These are phyloP conservation scores for Paramecium sexaurelia DNA, from an alignment of 73 alveolate genomes.

Conservation along the genomic window DNA sequence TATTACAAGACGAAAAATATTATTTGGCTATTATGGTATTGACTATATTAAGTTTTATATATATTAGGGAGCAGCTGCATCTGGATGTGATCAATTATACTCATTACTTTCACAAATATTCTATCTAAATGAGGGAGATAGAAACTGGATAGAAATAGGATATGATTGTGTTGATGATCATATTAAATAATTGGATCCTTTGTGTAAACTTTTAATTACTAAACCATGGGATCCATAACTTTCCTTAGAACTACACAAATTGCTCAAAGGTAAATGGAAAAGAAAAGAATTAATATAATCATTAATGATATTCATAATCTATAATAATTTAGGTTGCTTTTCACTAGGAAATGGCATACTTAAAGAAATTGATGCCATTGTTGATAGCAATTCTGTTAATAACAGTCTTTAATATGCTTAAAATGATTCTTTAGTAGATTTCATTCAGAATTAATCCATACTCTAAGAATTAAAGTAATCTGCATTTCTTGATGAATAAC, in stretches of 20 bases:
- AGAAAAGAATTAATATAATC: conserved; percentile 10
- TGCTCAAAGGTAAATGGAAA: background rate
- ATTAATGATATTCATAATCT: background rate
- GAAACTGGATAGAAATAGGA: conserved; percentile 12
- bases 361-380: background rate
- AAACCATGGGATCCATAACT: conserved; percentile 38
- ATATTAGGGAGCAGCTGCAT: conserved; percentile 23
- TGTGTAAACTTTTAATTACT: background rate
- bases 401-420: background rate
- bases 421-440: background rate
- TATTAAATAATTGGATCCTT: background rate
- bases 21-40: conserved; percentile 37
- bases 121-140: background rate
- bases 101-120: background rate
- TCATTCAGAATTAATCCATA: background rate
- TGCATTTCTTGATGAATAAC: background rate
- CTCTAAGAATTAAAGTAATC: background rate
- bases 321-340: background rate
- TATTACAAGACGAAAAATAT: background rate
- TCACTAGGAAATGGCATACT: conserved; percentile 33
- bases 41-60: background rate
- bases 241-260: background rate
- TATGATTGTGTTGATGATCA: background rate
- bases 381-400: background rate
- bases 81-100: conserved; percentile 39